Evolutionary conservation across 2,329 filamentous ascomycete genomes (phyloP).

Genomic region (Trematosphaeria pertusa): DNA sequence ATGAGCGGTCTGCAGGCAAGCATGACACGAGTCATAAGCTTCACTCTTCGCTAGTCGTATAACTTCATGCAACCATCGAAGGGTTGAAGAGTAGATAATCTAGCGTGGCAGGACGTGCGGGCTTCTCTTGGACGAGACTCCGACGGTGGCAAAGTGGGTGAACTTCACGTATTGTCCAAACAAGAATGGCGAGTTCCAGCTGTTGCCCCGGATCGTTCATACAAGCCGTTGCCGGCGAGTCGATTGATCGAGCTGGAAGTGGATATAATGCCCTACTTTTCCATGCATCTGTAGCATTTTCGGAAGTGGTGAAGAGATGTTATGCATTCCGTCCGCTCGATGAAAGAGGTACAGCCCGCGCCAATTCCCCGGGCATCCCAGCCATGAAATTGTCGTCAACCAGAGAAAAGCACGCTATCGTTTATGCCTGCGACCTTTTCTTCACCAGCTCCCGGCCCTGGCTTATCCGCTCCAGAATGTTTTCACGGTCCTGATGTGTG

Average conservation of each 20-base stretch:
- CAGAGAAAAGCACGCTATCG: conserved; percentile 36
- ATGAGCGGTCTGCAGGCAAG: conserved; percentile 84
- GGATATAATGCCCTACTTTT: conserved; percentile 48
- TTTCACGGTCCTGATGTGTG: conserved; percentile 72
- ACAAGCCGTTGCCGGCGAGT: conserved; percentile 43
- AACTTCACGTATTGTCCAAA: conserved; percentile 26
- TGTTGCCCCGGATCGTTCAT: conserved; percentile 31
- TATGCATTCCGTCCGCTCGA: conserved; percentile 50
- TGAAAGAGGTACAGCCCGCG: conserved; percentile 41
- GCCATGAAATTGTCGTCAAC: conserved; percentile 50
- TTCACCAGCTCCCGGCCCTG: conserved; percentile 76
- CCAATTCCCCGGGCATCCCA: conserved; percentile 40
- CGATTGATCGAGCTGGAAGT: conserved; percentile 47
- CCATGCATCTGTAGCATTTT: conserved; percentile 42
- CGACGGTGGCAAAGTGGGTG: conserved; percentile 31
- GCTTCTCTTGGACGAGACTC: no score
- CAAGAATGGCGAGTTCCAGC: conserved; percentile 37
- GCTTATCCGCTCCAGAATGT: conserved; percentile 85
- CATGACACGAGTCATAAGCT: conserved; percentile 60
- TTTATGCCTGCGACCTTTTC: conserved; percentile 69
- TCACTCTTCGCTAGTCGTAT: conserved; percentile 92
- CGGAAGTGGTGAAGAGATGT: conserved; percentile 44
- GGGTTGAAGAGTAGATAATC: conserved; percentile 88
- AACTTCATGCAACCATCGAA: conserved; percentile 79
- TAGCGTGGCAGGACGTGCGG: conserved; percentile 66